Evolutionary conservation across 139 green algal genomes (phyloP), one percentile per base, ranked within the genome.

Genomic region (Choricystis sp.): DNA sequence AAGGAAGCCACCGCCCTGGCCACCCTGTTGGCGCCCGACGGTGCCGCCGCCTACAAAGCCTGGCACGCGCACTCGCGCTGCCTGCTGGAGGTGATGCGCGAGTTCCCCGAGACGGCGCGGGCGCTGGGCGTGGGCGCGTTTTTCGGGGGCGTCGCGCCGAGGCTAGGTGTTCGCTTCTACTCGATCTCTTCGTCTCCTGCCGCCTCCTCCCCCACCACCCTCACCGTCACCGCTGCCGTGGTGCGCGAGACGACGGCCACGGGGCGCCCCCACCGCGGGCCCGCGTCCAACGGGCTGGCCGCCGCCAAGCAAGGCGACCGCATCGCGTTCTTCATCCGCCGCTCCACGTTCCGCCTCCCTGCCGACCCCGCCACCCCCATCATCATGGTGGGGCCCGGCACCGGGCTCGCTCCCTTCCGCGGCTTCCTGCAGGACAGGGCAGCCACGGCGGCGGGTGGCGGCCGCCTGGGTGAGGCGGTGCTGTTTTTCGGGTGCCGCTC

Each of bases 371-470:
- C 24, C 2, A 65, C 66, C 49, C 91, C 93, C 0, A 60, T 89
- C 52, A 70, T 97, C 56, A 91, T 96, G 84, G 83, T 96, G 16
- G 89, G 89, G 1, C 89, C 89, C 0, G 89, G 89, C 58, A 96
- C 89, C 1, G 89, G 89, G 1, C 85, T 95, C 31, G 80, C 93
- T 0, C 93, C 93, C 27, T 99, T 98, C 80, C 72, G 93, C 4
- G 93, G 88, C 24, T 99, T 99, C 74, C 73, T 99, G 31, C 92
- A 98, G 80, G 85, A 94, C 60, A 73, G 89, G 0, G 69, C 77
- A 21, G 80, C 71, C 14, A 64, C 80, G 31, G 19, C 31, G 49
- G 67, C 31, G 14, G 28, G 64, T 16, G 56, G 30, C 1, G 59
- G 65, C 21, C 19, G 40, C 29, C 74, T 94, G 27, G 88, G 88